These are phyloP conservation scores for Lentinula detonsa DNA, from an alignment of 768 basidiomycete genomes.

Conservation along the genomic window DNA sequence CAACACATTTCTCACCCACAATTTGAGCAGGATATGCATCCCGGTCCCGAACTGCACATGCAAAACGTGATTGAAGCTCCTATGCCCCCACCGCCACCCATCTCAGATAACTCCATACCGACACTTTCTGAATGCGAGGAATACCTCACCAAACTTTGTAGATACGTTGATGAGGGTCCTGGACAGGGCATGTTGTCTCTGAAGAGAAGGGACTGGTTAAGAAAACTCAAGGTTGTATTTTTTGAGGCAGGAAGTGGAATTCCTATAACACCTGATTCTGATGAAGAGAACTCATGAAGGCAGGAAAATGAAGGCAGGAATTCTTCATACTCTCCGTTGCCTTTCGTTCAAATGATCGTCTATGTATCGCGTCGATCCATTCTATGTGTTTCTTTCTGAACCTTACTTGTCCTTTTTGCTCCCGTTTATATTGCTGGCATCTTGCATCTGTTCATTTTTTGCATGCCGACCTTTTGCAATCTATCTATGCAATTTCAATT, in stretches of 20 bases:
- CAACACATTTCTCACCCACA: not conserved
- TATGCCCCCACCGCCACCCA: not conserved
- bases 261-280: constrained; percentile 2
- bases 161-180: not conserved
- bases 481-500: no score
- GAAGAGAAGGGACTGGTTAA: not conserved
- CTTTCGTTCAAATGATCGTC: not conserved
- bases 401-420: no score
- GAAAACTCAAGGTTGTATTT: constrained; percentile 2
- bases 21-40: not conserved
- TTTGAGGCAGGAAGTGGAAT: constrained; percentile 3
- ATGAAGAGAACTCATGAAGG: not conserved
- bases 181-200: not conserved
- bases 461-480: no score
- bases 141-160: not conserved
- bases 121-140: constrained; percentile 1
- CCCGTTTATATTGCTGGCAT: no score
- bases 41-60: not conserved
- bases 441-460: no score
- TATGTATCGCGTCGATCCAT: no score
- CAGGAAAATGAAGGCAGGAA: not conserved
- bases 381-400: no score
- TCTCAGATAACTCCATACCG: constrained; percentile 1
- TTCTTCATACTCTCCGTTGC: not conserved
- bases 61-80: not conserved